Evolutionary conservation across 345 rosid genomes (phyloP).

Genomic region (Arabis alpina): DNA sequence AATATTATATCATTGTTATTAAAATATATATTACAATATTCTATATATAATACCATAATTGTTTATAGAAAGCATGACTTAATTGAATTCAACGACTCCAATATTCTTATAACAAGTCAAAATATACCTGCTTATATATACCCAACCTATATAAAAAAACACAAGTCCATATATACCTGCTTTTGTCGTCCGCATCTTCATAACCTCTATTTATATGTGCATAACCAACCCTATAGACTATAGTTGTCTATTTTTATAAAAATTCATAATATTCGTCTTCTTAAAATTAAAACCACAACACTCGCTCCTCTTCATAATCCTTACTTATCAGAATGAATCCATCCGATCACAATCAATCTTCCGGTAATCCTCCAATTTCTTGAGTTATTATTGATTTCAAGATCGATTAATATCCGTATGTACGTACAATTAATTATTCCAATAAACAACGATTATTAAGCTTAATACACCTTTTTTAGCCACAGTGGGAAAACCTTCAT

Average conservation of each 20-base stretch:
- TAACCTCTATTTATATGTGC: neutral
- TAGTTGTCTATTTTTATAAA: neutral
- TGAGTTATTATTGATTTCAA: neutral
- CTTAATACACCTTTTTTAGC: neutral
- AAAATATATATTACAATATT: neutral
- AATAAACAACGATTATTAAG: neutral
- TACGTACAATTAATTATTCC: neutral
- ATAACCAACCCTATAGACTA: neutral
- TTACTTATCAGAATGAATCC: slow-evolving; percentile 43
- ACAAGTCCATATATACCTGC: slow-evolving; percentile 20
- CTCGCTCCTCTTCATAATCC: slow-evolving; percentile 20
- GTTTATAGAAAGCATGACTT: neutral
- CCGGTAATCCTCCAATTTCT: slow-evolving; percentile 29
- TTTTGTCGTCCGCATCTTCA: slow-evolving; percentile 32
- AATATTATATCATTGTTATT: neutral
- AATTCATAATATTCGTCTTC: slow-evolving; percentile 26
- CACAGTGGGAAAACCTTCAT: slow-evolving; percentile 44
- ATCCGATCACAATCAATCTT: slow-evolving; percentile 36
- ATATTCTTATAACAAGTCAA: neutral
- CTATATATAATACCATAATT: neutral
- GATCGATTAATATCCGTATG: neutral
- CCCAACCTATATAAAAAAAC: no score
- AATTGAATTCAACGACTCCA: slow-evolving; percentile 39
- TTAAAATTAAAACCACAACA: slow-evolving; percentile 21
- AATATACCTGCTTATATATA: no score